Evolutionary conservation across 129 eudicot species (phyloP), one percentile per base, ranked within the genome.

Genomic region (Glebionis coronaria): DNA sequence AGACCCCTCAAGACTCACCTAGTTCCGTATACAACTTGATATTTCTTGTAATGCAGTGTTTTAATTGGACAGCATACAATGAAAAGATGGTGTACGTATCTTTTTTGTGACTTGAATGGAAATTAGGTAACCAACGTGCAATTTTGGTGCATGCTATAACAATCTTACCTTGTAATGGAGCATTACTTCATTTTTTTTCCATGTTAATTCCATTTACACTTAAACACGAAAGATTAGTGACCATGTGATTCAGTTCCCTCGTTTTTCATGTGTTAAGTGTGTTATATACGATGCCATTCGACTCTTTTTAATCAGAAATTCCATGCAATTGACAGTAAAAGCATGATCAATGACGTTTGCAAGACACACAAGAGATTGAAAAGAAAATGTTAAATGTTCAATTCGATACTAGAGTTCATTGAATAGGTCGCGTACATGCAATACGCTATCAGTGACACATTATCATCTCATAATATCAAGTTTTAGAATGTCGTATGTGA

Each of bases 81-180:
- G 69, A 60, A 70, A 66, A 60, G 40, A 7, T 57, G 28, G 5
- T 44, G 47, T 66, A 54, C 38, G 44, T n/a, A 3, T 63, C 15
- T 7, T 38, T 29, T 63, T 40, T 55, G 28, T 66, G 56, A 44
- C 38, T 66, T 66, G 5, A 28, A 73, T 29, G 19, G 52, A 27
- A 50, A 63, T 19, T 44, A 63, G 72, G 23, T 28, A 64, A 14
- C 12, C 51, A 38, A 49, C 77, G 45, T 65, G 68, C 56, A 71
- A 23, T 46, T 65, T 44, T 21, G 49, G 73, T 71, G 58, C 64
- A 58, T 5, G 63, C 56, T 63, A 10, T 56, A 5, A 56, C 44
- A 65, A 45, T 44, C 50, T 55, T 28, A 21, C 15, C 27, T 44
- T 74, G 23, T 44, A 59, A 2, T 44, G 38, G 38, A 63, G 55